Base-by-base conservation (phyloP, 768 basidiomycete species). In the Tulasnella sp. region DNA sequence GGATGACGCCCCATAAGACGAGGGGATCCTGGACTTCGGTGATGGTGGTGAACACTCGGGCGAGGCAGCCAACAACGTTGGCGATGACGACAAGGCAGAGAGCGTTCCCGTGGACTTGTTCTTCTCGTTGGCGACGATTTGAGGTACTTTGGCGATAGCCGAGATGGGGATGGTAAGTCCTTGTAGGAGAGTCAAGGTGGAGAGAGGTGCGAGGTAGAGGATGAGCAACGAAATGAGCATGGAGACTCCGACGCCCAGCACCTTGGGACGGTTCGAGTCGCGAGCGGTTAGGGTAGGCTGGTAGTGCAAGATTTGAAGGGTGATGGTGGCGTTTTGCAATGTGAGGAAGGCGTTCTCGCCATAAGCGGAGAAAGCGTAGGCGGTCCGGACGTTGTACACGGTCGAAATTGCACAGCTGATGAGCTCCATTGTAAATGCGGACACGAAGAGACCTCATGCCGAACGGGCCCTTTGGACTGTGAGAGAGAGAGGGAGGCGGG, bases 271-370 rank as follows among this genome's bases (percentile, higher is more conserved):
- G 67, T 73, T 78, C 39, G 74, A 74, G 78, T 76, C 38, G 25
- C 75, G 54, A 1, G 72, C 40, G n/a, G 76, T 73, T 25, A 75
- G 68, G 69, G 54, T 77, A 17, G 87, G 80, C n/a, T 67, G 49
- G 81, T 92, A 91, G 82, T 85, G 84, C 71, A 96, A 87, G 83
- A 97, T 97, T 79, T 96, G 89, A 80, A 95, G 86, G 19, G 94
- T 94, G 82, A 98, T 94, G 84, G 92, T 78, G 79, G 91, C 85
- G 85, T 97, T 95, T 83, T 97, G 95, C 77, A 95, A 81, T 38
- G 93, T 90, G 71, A 99, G 87, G 89, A 98, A 98, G 76, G 96
- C 82, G 85, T 97, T 98, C 83, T 99, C 97, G 81, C 97, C 97
- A 77, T 98, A 99, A 0, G 97, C 97, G 25, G 93, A 94, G 86